Evolutionary conservation across 108 stramenopile genomes (phyloP).

Genomic region (Chaetoceros muelleri): DNA sequence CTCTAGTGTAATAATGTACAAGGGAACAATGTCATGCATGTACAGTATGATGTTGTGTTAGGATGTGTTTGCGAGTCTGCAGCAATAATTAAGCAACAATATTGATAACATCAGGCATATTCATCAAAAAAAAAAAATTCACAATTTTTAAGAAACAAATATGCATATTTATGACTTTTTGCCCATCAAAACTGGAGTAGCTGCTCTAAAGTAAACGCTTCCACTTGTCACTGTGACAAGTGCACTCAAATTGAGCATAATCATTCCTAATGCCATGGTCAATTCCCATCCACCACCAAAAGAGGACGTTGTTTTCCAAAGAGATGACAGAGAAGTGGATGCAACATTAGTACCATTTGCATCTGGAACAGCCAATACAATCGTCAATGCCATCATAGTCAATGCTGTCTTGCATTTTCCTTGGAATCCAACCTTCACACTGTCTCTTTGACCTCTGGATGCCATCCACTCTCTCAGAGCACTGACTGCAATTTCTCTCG

Average conservation of each 20-base stretch:
- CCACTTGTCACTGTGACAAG: slow-evolving; percentile 81
- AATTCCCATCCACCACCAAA: slow-evolving; percentile 10
- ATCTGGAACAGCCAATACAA: slow-evolving; percentile 46
- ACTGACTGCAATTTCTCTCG: slow-evolving; percentile 81
- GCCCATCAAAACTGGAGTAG: slow-evolving; percentile 47
- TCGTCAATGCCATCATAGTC: slow-evolving; percentile 63
- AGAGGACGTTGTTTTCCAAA: too few relatives aligned
- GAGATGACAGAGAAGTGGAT: neutral
- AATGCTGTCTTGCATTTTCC: slow-evolving; percentile 84
- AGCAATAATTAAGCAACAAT: too few relatives aligned
- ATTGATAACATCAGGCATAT: too few relatives aligned
- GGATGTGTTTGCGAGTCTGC: too few relatives aligned
- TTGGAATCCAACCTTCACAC: slow-evolving; percentile 80
- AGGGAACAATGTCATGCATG: too few relatives aligned
- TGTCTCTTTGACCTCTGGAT: slow-evolving; percentile 52
- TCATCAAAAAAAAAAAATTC: too few relatives aligned
- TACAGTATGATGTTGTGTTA: too few relatives aligned
- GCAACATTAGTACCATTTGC: slow-evolving; percentile 8
- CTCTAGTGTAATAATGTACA: too few relatives aligned
- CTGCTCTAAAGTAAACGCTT: slow-evolving; percentile 74
- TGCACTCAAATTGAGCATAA: slow-evolving; percentile 50
- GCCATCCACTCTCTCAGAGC: slow-evolving; percentile 97
- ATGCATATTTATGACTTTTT: slow-evolving; percentile 15
- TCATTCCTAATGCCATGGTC: slow-evolving; percentile 29
- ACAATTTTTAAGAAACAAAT: neutral